Percentiles rank a stretch among this genome's conserved stretches.
phyloP scores from a whole-genome alignment of 331 rosid species.

The Saraca asoca region DNA sequence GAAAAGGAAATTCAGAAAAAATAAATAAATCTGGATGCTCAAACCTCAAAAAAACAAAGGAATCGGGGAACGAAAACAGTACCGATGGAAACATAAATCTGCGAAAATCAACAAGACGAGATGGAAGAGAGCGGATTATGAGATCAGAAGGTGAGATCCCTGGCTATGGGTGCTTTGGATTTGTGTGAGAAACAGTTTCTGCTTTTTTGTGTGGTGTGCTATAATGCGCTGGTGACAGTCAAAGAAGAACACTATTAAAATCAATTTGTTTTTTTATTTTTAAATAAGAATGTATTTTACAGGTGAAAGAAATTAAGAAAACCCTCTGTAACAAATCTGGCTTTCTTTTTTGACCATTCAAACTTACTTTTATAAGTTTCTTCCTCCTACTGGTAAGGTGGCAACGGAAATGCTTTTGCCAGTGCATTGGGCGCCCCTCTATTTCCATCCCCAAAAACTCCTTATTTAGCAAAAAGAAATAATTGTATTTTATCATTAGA shows the following conservation, averaged over 20 bases:
- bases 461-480: too few species aligned
- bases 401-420: constrained; percentile 4
- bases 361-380: constrained; percentile 13
- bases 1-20: not conserved
- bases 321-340: constrained; percentile 7
- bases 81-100: constrained; percentile 41
- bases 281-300: not conserved
- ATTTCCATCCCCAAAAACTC: not conserved
- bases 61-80: constrained; percentile 18
- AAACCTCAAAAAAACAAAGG: not conserved
- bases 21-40: too few species aligned
- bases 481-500: too few species aligned
- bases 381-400: not conserved
- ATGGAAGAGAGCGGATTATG: constrained; percentile 16
- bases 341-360: constrained; percentile 60
- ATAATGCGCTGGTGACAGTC: constrained; percentile 76
- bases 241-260: constrained; percentile 46
- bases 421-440: constrained; percentile 29
- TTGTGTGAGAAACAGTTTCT: constrained; percentile 37
- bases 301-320: constrained; percentile 14
- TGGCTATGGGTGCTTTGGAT: constrained; percentile 26
- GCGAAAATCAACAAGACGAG: constrained; percentile 34
- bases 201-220: constrained; percentile 56
- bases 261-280: constrained; percentile 7
- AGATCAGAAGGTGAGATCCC: constrained; percentile 56